phyloP scores from a whole-genome alignment of 345 rosid genomes.

The Eucalyptus sp. region DNA sequence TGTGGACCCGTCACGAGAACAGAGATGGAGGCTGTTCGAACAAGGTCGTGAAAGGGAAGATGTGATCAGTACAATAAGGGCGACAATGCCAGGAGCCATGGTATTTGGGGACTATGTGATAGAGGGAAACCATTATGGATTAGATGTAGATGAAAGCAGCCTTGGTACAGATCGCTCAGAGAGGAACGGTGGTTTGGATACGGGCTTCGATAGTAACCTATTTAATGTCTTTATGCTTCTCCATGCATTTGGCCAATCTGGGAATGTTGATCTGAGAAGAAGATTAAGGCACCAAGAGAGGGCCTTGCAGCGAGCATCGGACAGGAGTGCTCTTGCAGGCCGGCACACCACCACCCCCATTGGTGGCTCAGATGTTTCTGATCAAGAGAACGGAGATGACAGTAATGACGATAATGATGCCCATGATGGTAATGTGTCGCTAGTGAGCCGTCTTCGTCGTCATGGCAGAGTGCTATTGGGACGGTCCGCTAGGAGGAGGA shows the following conservation, averaged over 20 bases:
- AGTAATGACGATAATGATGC: background rate
- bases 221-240: conserved; percentile 56
- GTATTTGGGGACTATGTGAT: conserved; percentile 80
- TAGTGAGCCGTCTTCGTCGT: conserved; percentile 56
- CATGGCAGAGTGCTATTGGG: conserved; percentile 52
- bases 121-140: conserved; percentile 45
- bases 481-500: conserved; percentile 69
- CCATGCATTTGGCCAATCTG: conserved; percentile 65
- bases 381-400: conserved; percentile 32
- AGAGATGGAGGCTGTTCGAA: conserved; percentile 81
- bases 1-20: conserved; percentile 72
- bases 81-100: conserved; percentile 84
- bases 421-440: conserved; percentile 23
- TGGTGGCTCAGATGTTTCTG: conserved; percentile 22
- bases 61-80: conserved; percentile 72
- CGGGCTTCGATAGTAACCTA: conserved; percentile 47
- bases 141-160: conserved; percentile 23
- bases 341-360: conserved; percentile 3
- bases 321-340: conserved; percentile 15
- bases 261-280: conserved; percentile 31
- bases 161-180: conserved; percentile 14
- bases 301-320: conserved; percentile 2
- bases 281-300: conserved; percentile 27
- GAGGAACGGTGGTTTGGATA: conserved; percentile 20
- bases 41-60: conserved; percentile 60